phyloP scores from a whole-genome alignment of 2,329 filamentous ascomycete species.

The Talaromyces sp. region DNA sequence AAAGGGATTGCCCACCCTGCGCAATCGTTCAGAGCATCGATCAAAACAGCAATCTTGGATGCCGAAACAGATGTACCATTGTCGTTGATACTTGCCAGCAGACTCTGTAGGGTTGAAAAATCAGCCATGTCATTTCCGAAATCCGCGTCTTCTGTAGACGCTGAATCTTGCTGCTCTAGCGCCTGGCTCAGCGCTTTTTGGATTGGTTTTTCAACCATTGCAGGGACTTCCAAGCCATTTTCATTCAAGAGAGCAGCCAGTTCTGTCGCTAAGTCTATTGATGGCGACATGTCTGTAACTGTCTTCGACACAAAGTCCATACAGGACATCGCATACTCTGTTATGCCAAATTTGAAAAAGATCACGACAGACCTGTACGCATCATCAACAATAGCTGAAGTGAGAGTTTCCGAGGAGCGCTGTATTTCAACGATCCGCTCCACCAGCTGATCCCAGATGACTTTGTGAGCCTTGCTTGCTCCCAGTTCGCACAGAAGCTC shows the following conservation, averaged over 20 bases:
- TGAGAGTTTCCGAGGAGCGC: not conserved
- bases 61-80: conserved; percentile 32
- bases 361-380: conserved; percentile 27
- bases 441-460: conserved; percentile 24
- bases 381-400: conserved; percentile 19
- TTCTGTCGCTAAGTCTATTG: conserved; percentile 1
- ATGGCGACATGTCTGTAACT: not conserved
- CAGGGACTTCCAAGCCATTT: conserved; percentile 24
- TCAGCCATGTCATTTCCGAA: conserved; percentile 27
- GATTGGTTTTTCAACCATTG: conserved; percentile 1
- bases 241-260: conserved; percentile 16
- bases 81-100: conserved; percentile 28
- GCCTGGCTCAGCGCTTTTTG: not conserved
- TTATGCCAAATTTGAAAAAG: conserved; percentile 25
- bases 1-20: conserved; percentile 30
- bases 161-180: not conserved
- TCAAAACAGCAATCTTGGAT: conserved; percentile 26
- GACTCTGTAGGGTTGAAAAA: conserved; percentile 25
- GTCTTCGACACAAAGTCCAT: conserved; percentile 14
- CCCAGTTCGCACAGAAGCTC: conserved; percentile 27
- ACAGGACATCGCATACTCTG: conserved; percentile 25
- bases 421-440: not conserved
- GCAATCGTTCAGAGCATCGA: conserved; percentile 33
- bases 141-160: not conserved
- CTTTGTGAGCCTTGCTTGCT: conserved; percentile 22